Evolutionary conservation across 352 stramenopile species (phyloP).

Genomic region (Phytophthora pistaciae): DNA sequence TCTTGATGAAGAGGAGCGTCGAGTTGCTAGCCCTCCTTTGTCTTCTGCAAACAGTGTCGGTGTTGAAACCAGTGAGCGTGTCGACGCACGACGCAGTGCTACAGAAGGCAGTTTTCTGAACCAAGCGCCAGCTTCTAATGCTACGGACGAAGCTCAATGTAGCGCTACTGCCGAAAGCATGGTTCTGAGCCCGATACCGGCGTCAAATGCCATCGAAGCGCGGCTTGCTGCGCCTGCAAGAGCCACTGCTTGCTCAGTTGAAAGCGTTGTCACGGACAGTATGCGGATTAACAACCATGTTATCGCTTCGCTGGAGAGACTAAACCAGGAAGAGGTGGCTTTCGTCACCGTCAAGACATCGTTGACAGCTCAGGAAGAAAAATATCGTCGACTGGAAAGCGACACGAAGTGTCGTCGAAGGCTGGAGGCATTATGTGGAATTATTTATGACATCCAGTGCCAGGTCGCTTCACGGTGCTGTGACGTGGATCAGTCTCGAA

Average conservation of each 20-base stretch:
- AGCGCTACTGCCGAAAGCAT: not conserved
- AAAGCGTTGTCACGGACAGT: constrained; percentile 25
- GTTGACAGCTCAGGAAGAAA: constrained; percentile 38
- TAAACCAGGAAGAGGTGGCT: constrained; percentile 33
- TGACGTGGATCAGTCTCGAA: constrained; percentile 18
- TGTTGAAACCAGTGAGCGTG: constrained; percentile 3
- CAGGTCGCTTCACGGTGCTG: constrained; percentile 36
- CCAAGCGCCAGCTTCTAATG: not conserved
- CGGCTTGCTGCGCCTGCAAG: not conserved
- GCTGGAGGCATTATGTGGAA: constrained; percentile 35
- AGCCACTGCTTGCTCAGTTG: not conserved
- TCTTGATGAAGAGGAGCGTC: constrained; percentile 10
- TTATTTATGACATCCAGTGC: constrained; percentile 48
- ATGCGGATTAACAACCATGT: constrained; percentile 45
- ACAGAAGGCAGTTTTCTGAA: not conserved
- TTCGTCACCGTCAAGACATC: constrained; percentile 27
- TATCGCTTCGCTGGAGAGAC: constrained; percentile 39
- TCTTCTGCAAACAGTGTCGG: constrained; percentile 3
- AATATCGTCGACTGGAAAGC: constrained; percentile 28
- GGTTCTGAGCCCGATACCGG: not conserved
- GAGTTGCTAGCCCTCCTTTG: constrained; percentile 16
- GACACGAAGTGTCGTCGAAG: constrained; percentile 26
- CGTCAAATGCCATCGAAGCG: not conserved
- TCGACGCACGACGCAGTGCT: not conserved
- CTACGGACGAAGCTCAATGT: not conserved